Evolutionary conservation across 2,329 filamentous ascomycete genomes (phyloP).

Genomic region (Pyrenophora graminea): DNA sequence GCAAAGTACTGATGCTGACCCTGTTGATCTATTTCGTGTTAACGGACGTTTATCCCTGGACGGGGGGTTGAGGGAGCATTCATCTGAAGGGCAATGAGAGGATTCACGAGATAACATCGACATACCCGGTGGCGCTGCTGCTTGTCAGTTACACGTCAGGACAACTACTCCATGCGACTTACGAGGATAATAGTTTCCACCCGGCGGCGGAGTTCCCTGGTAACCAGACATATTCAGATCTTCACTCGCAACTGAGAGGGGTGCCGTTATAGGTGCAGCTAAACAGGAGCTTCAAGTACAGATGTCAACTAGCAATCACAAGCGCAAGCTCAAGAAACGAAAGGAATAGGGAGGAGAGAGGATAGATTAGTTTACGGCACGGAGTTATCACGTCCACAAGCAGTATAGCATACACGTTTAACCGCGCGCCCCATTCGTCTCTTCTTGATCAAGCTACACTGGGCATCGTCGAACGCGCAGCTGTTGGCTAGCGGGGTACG

Average conservation of each 20-base stretch:
- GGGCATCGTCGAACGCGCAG: constrained; percentile 36
- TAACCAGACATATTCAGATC: constrained; percentile 35
- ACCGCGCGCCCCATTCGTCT: constrained; percentile 22
- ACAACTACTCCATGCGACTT: constrained; percentile 13
- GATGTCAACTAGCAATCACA: not conserved
- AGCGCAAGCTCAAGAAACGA: not conserved
- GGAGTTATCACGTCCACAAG: constrained; percentile 28
- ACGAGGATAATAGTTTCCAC: constrained; percentile 46
- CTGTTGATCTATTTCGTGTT: constrained; percentile 27
- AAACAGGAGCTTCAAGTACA: not conserved
- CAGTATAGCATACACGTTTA: constrained; percentile 14
- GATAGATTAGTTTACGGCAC: constrained; percentile 14
- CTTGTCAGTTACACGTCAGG: constrained; percentile 16
- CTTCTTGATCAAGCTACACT: constrained; percentile 32
- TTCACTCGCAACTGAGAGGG: not conserved
- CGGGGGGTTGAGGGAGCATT: not conserved
- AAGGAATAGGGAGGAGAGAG: constrained; percentile 3
- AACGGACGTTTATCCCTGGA: too few species aligned
- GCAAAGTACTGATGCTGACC: constrained; percentile 46
- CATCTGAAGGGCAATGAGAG: not conserved
- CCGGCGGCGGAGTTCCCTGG: constrained; percentile 38
- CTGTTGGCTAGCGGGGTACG: constrained; percentile 39
- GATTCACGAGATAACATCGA: not conserved
- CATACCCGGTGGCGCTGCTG: constrained; percentile 40
- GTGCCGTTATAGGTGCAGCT: not conserved